A percentile compares a stretch with the other conserved stretches of the same genome.
These are phyloP conservation scores for Gnetum montanum DNA, from an alignment of 75 land plant species.

Conservation along the genomic window DNA sequence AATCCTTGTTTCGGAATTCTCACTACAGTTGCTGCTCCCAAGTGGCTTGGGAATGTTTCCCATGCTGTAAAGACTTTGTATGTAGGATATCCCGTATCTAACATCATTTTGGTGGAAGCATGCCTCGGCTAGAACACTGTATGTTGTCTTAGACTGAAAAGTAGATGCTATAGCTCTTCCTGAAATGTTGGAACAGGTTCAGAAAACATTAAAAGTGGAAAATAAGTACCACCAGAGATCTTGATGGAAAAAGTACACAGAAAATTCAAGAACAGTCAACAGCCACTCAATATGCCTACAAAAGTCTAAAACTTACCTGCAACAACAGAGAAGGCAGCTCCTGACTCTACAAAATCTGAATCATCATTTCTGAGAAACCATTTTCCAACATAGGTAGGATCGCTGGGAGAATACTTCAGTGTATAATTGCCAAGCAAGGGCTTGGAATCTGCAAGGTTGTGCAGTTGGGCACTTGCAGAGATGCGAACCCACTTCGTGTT, in stretches of 20 bases:
- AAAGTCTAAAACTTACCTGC: slow-evolving; percentile 2
- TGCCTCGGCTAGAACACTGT: slow-evolving; percentile 5
- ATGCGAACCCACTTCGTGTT: slow-evolving; percentile 7
- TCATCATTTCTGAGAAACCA: slow-evolving; percentile 11
- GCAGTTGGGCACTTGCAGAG: background rate
- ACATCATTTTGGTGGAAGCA: slow-evolving; percentile 4
- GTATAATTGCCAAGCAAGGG: slow-evolving; percentile 4
- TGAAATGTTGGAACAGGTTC: background rate
- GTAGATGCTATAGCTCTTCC: background rate
- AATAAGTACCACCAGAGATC: background rate
- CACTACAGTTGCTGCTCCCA: no score
- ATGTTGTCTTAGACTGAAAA: background rate
- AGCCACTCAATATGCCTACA: background rate
- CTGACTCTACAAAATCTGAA: slow-evolving; percentile 10
- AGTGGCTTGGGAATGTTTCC: slow-evolving; percentile 2
- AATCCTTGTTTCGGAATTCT: background rate
- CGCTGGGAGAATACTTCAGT: background rate
- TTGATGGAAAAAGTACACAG: background rate
- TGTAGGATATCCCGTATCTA: slow-evolving; percentile 9
- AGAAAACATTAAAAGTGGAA: background rate
- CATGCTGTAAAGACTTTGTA: background rate
- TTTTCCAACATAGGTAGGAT: background rate
- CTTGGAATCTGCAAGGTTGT: background rate
- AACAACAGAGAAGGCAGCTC: slow-evolving; percentile 4
- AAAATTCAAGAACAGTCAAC: background rate